These are phyloP conservation scores for Meyerozyma smithsonii DNA, from an alignment of 1,139 yeast species.

Conservation along the genomic window DNA sequence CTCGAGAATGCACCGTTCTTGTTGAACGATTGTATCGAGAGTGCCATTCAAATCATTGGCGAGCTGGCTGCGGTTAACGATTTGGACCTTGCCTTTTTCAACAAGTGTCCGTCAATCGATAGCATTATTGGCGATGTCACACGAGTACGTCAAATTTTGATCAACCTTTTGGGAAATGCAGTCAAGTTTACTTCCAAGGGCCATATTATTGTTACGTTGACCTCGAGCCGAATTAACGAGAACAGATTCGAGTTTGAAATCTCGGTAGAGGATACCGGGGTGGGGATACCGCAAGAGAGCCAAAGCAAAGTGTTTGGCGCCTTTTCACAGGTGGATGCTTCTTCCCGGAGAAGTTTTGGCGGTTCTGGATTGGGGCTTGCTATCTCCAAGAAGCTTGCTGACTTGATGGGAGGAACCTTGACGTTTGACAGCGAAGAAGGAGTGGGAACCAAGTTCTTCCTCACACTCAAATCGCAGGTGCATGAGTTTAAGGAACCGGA, in stretches of 20 bases:
- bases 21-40: conserved; percentile 46
- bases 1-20: conserved; percentile 47
- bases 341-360: conserved; percentile 52
- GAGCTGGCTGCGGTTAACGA: conserved; percentile 47
- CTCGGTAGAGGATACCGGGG: conserved; percentile 54
- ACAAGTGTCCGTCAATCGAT: conserved; percentile 39
- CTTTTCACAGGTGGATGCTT: conserved; percentile 59
- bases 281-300: conserved; percentile 51
- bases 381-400: conserved; percentile 53
- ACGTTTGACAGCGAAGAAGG: conserved; percentile 50
- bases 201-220: conserved; percentile 38
- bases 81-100: conserved; percentile 45
- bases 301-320: conserved; percentile 51
- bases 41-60: conserved; percentile 48
- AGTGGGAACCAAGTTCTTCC: conserved; percentile 48
- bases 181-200: conserved; percentile 52
- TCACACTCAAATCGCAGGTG: conserved; percentile 30
- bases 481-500: conserved; percentile 16
- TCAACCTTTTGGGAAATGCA: conserved; percentile 54
- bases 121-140: conserved; percentile 49
- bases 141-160: conserved; percentile 48
- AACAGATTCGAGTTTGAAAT: conserved; percentile 40
- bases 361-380: conserved; percentile 62
- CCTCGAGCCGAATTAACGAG: conserved; percentile 23
- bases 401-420: conserved; percentile 54